Evolutionary conservation across 2,329 filamentous ascomycete species (phyloP).

Genomic region (Triangularia verruculosa): DNA sequence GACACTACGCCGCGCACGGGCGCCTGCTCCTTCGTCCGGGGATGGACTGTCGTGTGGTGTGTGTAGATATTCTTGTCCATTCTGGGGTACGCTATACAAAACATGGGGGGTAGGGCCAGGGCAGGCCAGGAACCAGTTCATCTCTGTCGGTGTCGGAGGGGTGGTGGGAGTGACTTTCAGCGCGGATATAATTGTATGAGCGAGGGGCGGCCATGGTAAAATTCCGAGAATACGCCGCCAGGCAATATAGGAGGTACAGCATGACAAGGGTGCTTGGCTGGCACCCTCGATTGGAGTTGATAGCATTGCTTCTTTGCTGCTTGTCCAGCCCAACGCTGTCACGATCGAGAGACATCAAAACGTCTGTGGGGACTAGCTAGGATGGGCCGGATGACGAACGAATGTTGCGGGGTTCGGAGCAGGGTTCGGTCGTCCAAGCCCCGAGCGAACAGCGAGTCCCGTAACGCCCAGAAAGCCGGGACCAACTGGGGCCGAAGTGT

Average conservation of each 20-base stretch:
- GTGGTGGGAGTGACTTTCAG: conserved; percentile 8
- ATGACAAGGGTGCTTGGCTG: background rate
- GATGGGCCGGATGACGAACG: conserved; percentile 9
- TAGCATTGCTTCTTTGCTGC: background rate
- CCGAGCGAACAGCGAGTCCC: conserved; percentile 9
- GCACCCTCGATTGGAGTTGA: background rate
- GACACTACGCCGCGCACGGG: conserved; percentile 19
- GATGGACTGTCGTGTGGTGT: background rate
- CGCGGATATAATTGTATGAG: conserved; percentile 15
- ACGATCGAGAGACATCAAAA: background rate
- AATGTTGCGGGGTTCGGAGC: conserved; percentile 9
- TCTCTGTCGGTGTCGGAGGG: background rate
- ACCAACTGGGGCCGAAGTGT: background rate
- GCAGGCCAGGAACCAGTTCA: background rate
- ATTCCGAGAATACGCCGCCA: conserved; percentile 32
- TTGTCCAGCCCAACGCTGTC: background rate
- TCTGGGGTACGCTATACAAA: background rate
- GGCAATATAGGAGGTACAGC: conserved; percentile 7
- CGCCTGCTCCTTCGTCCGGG: conserved; percentile 10
- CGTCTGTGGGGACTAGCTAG: background rate
- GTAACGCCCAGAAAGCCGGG: conserved; percentile 4
- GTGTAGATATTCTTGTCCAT: background rate
- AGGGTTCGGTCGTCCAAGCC: conserved; percentile 9
- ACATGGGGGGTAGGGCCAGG: background rate
- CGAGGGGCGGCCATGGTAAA: conserved; percentile 17